Percentiles rank a stretch among this genome's conserved stretches.
Conservation (phyloP, 257 asterid species). For the Gardenia jasminoides region DNA sequence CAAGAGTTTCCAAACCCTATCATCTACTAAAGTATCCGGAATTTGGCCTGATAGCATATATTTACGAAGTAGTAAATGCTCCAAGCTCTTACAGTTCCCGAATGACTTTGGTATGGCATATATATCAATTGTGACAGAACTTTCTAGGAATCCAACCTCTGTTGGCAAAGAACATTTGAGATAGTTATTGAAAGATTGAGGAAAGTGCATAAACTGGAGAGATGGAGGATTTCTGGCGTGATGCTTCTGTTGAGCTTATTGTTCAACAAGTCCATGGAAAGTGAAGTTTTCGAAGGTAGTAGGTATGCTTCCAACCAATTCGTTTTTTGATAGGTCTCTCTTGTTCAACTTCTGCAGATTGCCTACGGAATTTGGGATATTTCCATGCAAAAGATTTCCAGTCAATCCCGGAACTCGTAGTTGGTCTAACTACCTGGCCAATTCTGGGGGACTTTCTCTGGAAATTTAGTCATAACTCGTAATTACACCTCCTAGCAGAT, state of each 20-base stretch:
- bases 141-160: slow-evolving; percentile 37
- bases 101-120: slow-evolving; percentile 46
- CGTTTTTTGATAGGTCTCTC: slow-evolving; percentile 53
- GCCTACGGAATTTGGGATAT: slow-evolving; percentile 46
- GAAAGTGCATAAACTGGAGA: slow-evolving; percentile 37
- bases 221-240: slow-evolving; percentile 37
- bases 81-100: slow-evolving; percentile 46
- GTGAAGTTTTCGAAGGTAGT: slow-evolving; percentile 30
- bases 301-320: slow-evolving; percentile 47
- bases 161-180: slow-evolving; percentile 48
- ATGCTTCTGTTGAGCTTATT: slow-evolving; percentile 50
- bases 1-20: slow-evolving; percentile 54
- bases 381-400: slow-evolving; percentile 40
- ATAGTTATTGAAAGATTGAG: slow-evolving; percentile 44
- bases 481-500: slow-evolving; percentile 47
- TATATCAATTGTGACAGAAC: slow-evolving; percentile 32
- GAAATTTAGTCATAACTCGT: slow-evolving; percentile 33
- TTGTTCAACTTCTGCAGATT: slow-evolving; percentile 37
- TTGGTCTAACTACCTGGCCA: slow-evolving; percentile 36
- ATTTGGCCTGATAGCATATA: slow-evolving; percentile 47
- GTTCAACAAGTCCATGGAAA: slow-evolving; percentile 46
- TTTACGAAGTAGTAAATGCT: slow-evolving; percentile 36
- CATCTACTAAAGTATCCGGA: slow-evolving; percentile 36
- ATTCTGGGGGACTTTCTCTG: slow-evolving; percentile 54
- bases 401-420: slow-evolving; percentile 37